A percentile compares a stretch with the other conserved stretches of the same genome.
Evolutionary conservation across 352 stramenopile genomes (phyloP).

Genomic region (Discostella stelligera): DNA sequence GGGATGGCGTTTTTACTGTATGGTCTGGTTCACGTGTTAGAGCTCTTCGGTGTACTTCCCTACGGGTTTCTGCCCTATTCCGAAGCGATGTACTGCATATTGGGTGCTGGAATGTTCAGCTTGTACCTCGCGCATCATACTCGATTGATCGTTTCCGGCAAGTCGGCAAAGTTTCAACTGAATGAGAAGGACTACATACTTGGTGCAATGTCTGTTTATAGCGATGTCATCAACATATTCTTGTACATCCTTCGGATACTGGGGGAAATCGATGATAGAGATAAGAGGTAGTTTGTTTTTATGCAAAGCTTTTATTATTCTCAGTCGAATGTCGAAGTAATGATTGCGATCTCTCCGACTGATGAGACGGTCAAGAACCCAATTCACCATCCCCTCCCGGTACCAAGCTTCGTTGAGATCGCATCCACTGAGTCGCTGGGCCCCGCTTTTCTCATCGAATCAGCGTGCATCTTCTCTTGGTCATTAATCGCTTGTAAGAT

Average conservation of each 20-base stretch:
- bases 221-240: constrained; percentile 83
- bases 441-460: constrained; percentile 63
- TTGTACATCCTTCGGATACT: constrained; percentile 75
- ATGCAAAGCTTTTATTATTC: not conserved
- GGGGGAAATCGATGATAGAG: constrained; percentile 59
- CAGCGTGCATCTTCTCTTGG: constrained; percentile 91
- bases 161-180: constrained; percentile 80
- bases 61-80: constrained; percentile 66
- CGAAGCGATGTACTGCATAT: constrained; percentile 62
- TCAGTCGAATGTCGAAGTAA: not conserved
- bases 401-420: constrained; percentile 55
- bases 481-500: constrained; percentile 96
- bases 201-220: constrained; percentile 77
- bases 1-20: constrained; percentile 70
- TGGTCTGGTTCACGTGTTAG: constrained; percentile 59
- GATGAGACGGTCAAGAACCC: constrained; percentile 3
- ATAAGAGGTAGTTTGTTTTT: constrained; percentile 18
- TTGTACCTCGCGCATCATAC: constrained; percentile 80
- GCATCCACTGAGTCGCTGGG: constrained; percentile 52
- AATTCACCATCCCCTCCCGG: constrained; percentile 53
- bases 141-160: constrained; percentile 75
- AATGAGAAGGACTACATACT: constrained; percentile 83
- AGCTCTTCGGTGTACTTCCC: constrained; percentile 62
- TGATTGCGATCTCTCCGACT: too few species aligned
- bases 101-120: constrained; percentile 70